phyloP scores from a whole-genome alignment of 2,329 filamentous ascomycete species.

The Nemania sp. region DNA sequence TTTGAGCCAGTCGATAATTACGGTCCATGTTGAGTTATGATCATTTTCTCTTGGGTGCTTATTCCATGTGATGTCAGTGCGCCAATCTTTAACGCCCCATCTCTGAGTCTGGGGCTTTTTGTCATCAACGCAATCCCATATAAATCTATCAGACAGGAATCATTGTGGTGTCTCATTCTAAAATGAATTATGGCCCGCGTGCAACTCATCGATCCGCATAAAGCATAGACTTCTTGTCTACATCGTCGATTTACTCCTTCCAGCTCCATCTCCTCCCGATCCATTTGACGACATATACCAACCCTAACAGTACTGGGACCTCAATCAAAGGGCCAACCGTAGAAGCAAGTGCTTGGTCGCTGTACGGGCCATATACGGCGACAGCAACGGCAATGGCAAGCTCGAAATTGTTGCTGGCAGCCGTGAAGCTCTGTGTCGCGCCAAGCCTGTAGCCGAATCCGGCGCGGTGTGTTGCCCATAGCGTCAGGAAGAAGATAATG shows the following conservation, averaged over 20 bases:
- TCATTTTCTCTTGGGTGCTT: no score
- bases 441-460: slow-evolving; percentile 74
- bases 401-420: slow-evolving; percentile 92
- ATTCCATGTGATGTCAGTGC: no score
- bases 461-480: slow-evolving; percentile 63
- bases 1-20: no score
- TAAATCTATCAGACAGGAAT: no score
- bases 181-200: no score
- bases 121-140: no score
- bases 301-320: slow-evolving; percentile 75
- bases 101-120: no score
- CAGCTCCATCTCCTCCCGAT: slow-evolving; percentile 58
- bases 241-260: slow-evolving; percentile 44
- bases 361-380: slow-evolving; percentile 75
- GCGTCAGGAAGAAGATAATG: slow-evolving; percentile 71
- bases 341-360: slow-evolving; percentile 77
- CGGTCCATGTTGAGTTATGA: no score
- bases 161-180: no score
- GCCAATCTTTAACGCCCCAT: no score
- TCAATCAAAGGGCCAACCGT: slow-evolving; percentile 87
- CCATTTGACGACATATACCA: slow-evolving; percentile 75
- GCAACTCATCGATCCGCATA: no score
- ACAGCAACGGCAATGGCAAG: slow-evolving; percentile 87
- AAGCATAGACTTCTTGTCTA: not conserved
- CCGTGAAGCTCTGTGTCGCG: slow-evolving; percentile 82